These are phyloP conservation scores for Starmerella floris DNA, from an alignment of 805 yeast genomes.

Conservation along the genomic window DNA sequence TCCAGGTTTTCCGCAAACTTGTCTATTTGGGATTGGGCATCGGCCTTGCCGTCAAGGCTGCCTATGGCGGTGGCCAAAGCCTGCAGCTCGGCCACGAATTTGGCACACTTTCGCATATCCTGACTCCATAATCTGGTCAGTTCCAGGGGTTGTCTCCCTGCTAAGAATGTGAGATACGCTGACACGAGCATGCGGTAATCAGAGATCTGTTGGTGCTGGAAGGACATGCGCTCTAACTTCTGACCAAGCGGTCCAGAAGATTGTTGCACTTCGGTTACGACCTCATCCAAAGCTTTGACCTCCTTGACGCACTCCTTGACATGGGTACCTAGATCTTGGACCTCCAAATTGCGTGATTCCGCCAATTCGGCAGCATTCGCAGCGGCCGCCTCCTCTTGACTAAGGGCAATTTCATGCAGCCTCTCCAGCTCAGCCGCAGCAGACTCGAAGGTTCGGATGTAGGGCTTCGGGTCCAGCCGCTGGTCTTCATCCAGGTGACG, in stretches of 20 bases:
- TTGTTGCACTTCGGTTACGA: conserved; percentile 24
- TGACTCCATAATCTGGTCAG: conserved; percentile 45
- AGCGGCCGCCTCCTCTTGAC: conserved; percentile 40
- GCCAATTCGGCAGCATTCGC: conserved; percentile 49
- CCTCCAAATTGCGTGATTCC: conserved; percentile 52
- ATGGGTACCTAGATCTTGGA: conserved; percentile 40
- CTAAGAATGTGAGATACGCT: conserved; percentile 63
- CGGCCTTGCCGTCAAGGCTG: conserved; percentile 11
- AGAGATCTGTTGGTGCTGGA: conserved; percentile 57
- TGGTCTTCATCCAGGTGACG: conserved; percentile 25
- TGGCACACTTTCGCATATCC: conserved; percentile 56
- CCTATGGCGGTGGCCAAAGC: conserved; percentile 51
- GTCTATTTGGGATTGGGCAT: conserved; percentile 38
- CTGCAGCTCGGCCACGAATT: conserved; percentile 50
- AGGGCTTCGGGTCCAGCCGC: conserved; percentile 78
- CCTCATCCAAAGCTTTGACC: conserved; percentile 27
- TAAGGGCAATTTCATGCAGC: conserved; percentile 43
- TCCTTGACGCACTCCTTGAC: conserved; percentile 31
- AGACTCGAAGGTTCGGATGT: conserved; percentile 82
- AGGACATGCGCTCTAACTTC: conserved; percentile 32
- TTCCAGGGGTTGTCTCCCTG: conserved; percentile 40
- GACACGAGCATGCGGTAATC: conserved; percentile 61
- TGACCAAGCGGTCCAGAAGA: conserved; percentile 25
- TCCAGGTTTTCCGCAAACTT: conserved; percentile 70
- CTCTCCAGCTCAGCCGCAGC: conserved; percentile 58